These are phyloP conservation scores for Trypanosoma lewisi DNA, from an alignment of 208 protist genomes.

Conservation along the genomic window DNA sequence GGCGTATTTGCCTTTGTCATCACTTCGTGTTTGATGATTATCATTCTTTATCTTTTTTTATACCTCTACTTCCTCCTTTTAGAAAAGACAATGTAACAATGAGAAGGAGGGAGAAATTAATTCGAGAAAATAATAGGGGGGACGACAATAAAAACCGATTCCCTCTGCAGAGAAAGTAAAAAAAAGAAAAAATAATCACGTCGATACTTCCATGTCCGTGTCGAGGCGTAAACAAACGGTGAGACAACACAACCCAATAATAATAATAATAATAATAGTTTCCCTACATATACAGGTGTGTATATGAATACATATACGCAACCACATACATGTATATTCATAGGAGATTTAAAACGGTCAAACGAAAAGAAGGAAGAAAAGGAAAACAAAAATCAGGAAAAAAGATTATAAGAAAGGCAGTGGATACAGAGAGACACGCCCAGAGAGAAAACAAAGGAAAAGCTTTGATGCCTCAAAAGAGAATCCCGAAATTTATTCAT, in stretches of 20 bases:
- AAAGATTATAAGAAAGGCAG: conserved; percentile 5
- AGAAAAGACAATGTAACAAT: no score
- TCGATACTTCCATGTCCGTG: not conserved
- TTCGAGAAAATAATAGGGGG: no score
- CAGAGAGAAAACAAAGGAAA: conserved; percentile 22
- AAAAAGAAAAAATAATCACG: not conserved
- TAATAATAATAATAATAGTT: not conserved
- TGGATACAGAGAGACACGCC: not conserved
- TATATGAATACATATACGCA: conserved; percentile 6
- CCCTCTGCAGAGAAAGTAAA: not conserved
- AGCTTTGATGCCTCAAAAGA: not conserved
- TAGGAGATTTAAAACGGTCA: conserved; percentile 3
- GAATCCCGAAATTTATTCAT: not conserved
- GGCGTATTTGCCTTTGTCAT: not conserved
- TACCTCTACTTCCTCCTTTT: no score
- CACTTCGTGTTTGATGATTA: not conserved
- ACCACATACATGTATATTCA: not conserved
- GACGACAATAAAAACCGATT: not conserved
- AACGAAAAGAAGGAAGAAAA: conserved; percentile 16
- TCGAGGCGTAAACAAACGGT: not conserved
- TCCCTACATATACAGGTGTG: not conserved
- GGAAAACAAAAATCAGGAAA: conserved; percentile 13
- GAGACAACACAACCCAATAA: not conserved
- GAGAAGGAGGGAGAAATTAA: not conserved
- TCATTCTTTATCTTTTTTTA: not conserved